Base-by-base conservation (phyloP, 306 rosid genomes). In the Sicyos baderoa region DNA sequence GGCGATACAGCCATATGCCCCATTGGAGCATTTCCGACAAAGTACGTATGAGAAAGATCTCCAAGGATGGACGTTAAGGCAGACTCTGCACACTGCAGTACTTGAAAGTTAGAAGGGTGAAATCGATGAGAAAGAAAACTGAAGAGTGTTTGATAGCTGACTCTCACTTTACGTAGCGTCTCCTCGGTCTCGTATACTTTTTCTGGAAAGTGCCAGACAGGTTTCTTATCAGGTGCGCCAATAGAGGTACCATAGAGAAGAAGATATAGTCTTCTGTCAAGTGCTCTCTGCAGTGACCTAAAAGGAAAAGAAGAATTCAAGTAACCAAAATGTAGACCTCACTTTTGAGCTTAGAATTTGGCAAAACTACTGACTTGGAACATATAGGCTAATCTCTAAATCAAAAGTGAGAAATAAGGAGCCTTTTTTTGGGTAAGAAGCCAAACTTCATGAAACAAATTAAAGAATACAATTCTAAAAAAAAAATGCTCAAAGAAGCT, bases 11-110 rank as follows among this genome's bases (percentile, higher is more conserved):
- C 83, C 88, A 85, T 83, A 80, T 93, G 94, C 66, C 54, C 96
- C 91, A 93, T 90, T 52, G 97, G 99, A 71, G 97, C 96, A 86
- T 86, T 93, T 76, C 99, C 99, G 47, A 88, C 96, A 80, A 93
- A 93, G 85, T 93, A 90, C 45, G 91, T 90, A 71, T 80, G 73
- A 64, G 94, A 84, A 59, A 93, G 90, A 74, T 86, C 96, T 66
- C 99, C 96, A 75, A 93, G 4, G 76, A 86, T 82, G 53, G 89
- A 84, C 78, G 83, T 29, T 75, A 94, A 75, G 21, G 97, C 95
- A 74, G 90, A 81, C 57, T 88, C 99, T 17, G 99, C 97, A 76
- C 99, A 90, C 97, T 86, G 90, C 51, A 78, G 78, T 19, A 66
- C 16, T 40, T 63, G 27, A 25, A 63, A 16, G 48, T 54, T 54